Evolutionary conservation across 2,329 filamentous ascomycete species (phyloP), one percentile per base, ranked within the genome.

Genomic region (Colletotrichum acutatum): DNA sequence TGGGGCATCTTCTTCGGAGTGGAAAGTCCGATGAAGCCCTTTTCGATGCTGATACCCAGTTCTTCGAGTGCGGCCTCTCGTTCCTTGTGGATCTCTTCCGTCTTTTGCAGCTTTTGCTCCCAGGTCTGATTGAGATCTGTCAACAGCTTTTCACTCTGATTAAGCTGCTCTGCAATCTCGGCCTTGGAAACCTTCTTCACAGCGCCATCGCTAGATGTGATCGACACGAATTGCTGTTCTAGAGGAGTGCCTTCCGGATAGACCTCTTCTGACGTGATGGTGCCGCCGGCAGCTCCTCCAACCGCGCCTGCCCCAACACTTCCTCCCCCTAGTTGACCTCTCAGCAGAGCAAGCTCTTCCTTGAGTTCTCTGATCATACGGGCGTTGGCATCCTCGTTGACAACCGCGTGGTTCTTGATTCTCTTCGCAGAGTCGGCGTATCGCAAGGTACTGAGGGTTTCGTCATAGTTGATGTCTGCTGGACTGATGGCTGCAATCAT

Each of bases 401-500:
- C 94, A 63, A 99, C 97, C 70, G 97, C 97, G 82, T 99, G 97
- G 85, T 99, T 99, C 94, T 98, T 98, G 89, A 99, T 99, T 78
- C 97, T 92, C 86, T 99, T 99, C 30, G 97, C 97, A 8, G 95
- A 98, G 81, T 99, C 96, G 68, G 97, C 97, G 83, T 99, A 99
- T 79, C 97, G 91, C 32, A 99, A 88, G 0, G 97, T 99, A 81
- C 95, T 97, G 22, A 99, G 88, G 0, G 97, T 99, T 83, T 99
- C 97, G 76, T 99, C 97, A 80, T 97, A 98, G 84, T 99, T 99
- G 86, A 98, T 98, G 83, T 99, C 97, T 67, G 97, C 97, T 4
- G 97, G 97, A 79, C 95, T 98, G 80, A 99, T 98, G 65, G 96
- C 96, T 63, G 97, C 97, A 87, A 99, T 99, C 97, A 99, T 99